Evolutionary conservation across 2,329 filamentous ascomycete genomes (phyloP), one percentile per base, ranked within the genome.

Genomic region (Thyridium curvatum): DNA sequence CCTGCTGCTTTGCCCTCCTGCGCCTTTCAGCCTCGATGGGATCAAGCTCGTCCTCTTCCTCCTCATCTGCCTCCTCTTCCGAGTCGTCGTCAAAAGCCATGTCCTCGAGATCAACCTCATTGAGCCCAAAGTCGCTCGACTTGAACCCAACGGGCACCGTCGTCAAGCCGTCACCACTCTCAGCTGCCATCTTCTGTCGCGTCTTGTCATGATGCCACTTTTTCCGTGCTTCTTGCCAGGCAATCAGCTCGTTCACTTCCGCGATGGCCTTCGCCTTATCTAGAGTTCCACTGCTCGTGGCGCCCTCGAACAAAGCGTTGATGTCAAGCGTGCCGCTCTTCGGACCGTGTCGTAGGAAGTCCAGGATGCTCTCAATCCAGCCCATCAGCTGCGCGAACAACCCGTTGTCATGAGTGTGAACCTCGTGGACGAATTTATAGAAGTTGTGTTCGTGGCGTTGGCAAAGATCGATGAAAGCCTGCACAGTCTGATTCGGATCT

Each of bases 201-300:
- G 93, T 98, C 72, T 98, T 98, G 64, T 94, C 88, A 44, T 91
- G 82, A 59, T 98, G 93, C 93, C 93, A 98, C 65, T 91, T 91
- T 73, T 98, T 97, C 40, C 93, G 74, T 32, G 87, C 86, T 57
- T 90, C 87, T 61, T 98, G 93, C 93, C 93, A 98, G 35, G 82
- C 73, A 50, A 98, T 93, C 36, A 98, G 71, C 21, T 75, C 68
- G 54, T 97, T 79, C 54, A 97, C 90, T 64, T 98, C 93, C 3
- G 65, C 65, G 8, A 90, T 79, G 0, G 85, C 86, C 46, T 79
- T 77, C 3, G 76, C 69, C 56, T 82, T 83, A 57, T 96, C 76
- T 37, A 98, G 67, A 37, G 72, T 60, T 7, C 77, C 75, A 17
- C 74, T 71, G 47, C 82, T 79, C 30, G 85, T 74, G 3, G 83